Base-by-base conservation (phyloP, 139 green algal genomes). In the Volvox africanus region DNA sequence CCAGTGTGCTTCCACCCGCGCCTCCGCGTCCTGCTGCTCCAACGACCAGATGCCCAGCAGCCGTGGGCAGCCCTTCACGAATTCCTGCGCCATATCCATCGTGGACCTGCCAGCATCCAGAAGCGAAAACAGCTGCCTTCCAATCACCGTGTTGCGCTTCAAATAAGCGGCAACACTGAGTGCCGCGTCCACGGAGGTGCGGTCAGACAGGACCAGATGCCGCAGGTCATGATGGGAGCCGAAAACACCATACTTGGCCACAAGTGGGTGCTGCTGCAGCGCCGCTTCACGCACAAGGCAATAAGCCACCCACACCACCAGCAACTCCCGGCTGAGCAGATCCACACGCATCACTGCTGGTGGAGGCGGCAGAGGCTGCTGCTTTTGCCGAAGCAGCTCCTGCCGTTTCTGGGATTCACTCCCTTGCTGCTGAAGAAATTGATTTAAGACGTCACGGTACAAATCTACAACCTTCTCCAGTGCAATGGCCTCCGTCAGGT, bases 151-250 rank as follows among this genome's bases (percentile, higher is more conserved):
- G 81, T 71, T 92, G 80, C 50, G 30, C 32, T 88, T 79, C 44
- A 96, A 78, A 84, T 96, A 96, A 28, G 82, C 89, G n/a, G 68
- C 83, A 37, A 96, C 94, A 30, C 24, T 80, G 32, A 94, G 90
- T 3, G 90, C 75, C 13, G 93, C 91, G 71, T 93, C 88, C 30
- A 79, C 68, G 1, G 94, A 93, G 0, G 65, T 17, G 0, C 71
- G 33, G 82, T 94, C 90, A 0, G 67, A 82, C 32, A 96, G 94
- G 88, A 95, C 86, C 50, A 96, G 82, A 76, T 96, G 94, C 73
- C 82, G 65, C 73, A 96, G 86, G 30, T 94, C 92, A 28, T 81
- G 0, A 67, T 81, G 91, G 61, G 73, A 1, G 80, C 94, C 62
- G 0, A 33, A 65, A 6, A 93, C 86, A 0, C 89, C 83, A 33